Percentiles rank a stretch among this genome's conserved stretches.
phyloP scores from a whole-genome alignment of 805 yeast species.

The Zygosaccharomyces bailii region DNA sequence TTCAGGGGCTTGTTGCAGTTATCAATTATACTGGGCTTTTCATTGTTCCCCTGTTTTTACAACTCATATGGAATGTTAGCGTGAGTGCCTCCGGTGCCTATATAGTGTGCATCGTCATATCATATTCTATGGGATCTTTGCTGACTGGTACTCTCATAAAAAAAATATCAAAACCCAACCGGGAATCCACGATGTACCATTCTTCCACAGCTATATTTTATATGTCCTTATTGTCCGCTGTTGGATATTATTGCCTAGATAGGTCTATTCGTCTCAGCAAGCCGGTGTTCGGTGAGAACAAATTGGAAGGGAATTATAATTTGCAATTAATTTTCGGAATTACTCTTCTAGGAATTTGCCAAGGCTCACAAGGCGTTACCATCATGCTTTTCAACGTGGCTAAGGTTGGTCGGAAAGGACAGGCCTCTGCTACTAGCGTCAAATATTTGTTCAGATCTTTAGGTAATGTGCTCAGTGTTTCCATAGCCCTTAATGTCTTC shows the following conservation, averaged over 20 bases:
- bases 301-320: constrained; percentile 18
- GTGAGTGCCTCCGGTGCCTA: constrained; percentile 41
- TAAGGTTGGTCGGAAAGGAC: constrained; percentile 40
- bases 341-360: constrained; percentile 37
- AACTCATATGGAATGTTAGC: constrained; percentile 40
- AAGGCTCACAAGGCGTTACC: constrained; percentile 42
- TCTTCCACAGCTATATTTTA: constrained; percentile 17
- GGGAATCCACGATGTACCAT: constrained; percentile 23
- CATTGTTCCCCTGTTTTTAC: constrained; percentile 42
- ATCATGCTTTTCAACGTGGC: constrained; percentile 41
- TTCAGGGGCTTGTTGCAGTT: constrained; percentile 39
- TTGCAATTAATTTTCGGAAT: constrained; percentile 29
- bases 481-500: constrained; percentile 25
- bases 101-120: constrained; percentile 41
- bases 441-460: constrained; percentile 43
- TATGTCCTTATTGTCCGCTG: constrained; percentile 17
- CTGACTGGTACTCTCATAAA: constrained; percentile 37
- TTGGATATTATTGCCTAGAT: constrained; percentile 20
- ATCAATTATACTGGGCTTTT: constrained; percentile 38
- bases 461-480: constrained; percentile 45
- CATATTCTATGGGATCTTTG: constrained; percentile 41
- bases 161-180: constrained; percentile 20
- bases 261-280: constrained; percentile 7
- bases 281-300: constrained; percentile 14
- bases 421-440: constrained; percentile 46